Base-by-base conservation (phyloP, 139 green algal species). In the Chlorella sp. region DNA sequence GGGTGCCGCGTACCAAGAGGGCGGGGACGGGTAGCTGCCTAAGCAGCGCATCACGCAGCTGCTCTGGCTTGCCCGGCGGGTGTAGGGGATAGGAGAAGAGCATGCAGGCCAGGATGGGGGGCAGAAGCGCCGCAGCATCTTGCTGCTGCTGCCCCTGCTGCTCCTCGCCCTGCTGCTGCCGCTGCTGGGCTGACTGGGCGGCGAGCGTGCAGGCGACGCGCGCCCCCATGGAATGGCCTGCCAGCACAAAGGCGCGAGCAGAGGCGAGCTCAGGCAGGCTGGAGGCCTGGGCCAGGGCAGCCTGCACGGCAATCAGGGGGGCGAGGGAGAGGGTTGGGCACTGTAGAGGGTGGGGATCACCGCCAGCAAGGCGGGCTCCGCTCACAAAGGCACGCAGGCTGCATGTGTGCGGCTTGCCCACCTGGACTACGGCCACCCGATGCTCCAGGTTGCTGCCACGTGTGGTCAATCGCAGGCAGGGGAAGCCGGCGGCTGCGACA, bases 1-100 rank as follows among this genome's bases (percentile, higher is more conserved):
- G 83, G 36, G 28, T 94, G 80, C 94, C 94, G 0, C 92, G 81
- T 11, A 96, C 89, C 53, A 96, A 91, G 32, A 96, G 86, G 48
- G 94, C 4, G 4, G 94, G 94, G 9, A 87, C 57, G 28, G 68
- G 48, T 68, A 96, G 85, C 11, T 64, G 26, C 21, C 40, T 69
- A 28, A 96, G 89, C 34, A 94, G 92, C 0, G 19, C 34, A 53
- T 95, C 91, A 9, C 93, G 48, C 71, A 96, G 87, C 57, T 93
- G 34, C 9, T 36, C 77, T 69, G 88, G 80, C 40, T 91, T 92
- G 78, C 80, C 88, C 0, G 94, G 93, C 7, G 93, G 92, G 83
- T 96, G 94, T 26, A 96, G 88, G 22, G 94, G 94, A 68, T 95
- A 96, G 9, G 89, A 95, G 68, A 94, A 88, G 30, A 96, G 42